A percentile compares a stretch with the other conserved stretches of the same genome.
Evolutionary conservation across 106 monocot species (phyloP).

Genomic region (Allium fistulosum): DNA sequence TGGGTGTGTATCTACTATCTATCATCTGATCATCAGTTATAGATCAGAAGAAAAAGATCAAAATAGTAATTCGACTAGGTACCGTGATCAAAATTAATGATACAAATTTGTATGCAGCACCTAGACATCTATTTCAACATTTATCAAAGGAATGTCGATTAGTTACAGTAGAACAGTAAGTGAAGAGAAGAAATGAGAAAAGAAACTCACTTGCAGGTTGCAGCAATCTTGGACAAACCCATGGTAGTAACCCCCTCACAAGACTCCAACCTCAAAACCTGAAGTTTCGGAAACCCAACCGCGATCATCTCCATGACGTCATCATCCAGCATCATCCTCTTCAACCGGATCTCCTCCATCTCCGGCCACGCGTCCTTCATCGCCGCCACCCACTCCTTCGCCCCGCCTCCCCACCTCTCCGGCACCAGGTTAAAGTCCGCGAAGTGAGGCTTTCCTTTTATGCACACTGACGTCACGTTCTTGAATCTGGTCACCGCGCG

Average conservation of each 20-base stretch:
- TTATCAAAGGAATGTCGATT: no score
- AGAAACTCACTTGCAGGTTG: slow-evolving; percentile 43
- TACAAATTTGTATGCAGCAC: no score
- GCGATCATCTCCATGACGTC: slow-evolving; percentile 62
- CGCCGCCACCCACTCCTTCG: slow-evolving; percentile 48
- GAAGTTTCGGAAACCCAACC: slow-evolving; percentile 42
- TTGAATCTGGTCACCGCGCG: slow-evolving; percentile 40
- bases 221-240: slow-evolving; percentile 64
- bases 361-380: slow-evolving; percentile 55
- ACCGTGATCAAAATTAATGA: no score
- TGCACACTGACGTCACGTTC: slow-evolving; percentile 20
- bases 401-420: slow-evolving; percentile 58
- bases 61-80: no score
- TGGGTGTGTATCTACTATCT: no score
- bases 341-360: slow-evolving; percentile 68
- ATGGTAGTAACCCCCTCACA: slow-evolving; percentile 77
- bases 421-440: slow-evolving; percentile 85
- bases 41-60: no score
- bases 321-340: slow-evolving; percentile 80
- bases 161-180: no score
- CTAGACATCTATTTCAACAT: no score
- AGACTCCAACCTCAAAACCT: slow-evolving; percentile 28
- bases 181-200: no score
- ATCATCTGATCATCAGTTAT: no score
- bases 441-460: slow-evolving; percentile 94